phyloP scores from a whole-genome alignment of 2,329 filamentous ascomycete species.

The Trichoderma citrinoviride region DNA sequence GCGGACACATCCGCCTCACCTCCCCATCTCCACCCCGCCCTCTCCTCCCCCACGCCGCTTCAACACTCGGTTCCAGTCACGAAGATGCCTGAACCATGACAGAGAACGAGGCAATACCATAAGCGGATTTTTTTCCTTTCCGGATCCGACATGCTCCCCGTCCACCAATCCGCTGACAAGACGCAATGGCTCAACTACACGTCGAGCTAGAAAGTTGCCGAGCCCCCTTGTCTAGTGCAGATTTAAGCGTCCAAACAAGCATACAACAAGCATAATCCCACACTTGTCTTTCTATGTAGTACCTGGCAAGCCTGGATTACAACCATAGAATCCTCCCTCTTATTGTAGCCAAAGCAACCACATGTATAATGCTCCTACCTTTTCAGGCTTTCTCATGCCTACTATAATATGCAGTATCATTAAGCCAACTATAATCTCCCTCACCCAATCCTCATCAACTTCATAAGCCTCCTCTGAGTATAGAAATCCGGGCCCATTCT shows the following conservation, averaged over 20 bases:
- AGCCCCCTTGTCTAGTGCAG: background rate
- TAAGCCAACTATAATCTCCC: too few relatives aligned
- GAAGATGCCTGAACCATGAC: background rate
- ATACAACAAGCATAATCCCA: constrained; percentile 4
- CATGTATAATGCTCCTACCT: too few relatives aligned
- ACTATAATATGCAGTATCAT: too few relatives aligned
- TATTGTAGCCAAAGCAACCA: too few relatives aligned
- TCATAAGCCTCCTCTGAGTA: too few relatives aligned
- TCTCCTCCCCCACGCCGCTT: background rate
- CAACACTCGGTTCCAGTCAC: background rate
- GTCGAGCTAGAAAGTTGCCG: background rate
- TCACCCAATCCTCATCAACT: too few relatives aligned
- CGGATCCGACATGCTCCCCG: background rate
- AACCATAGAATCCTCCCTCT: background rate
- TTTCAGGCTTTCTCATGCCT: too few relatives aligned
- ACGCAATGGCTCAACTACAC: background rate
- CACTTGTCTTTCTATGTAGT: background rate
- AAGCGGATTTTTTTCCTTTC: background rate
- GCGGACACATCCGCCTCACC: background rate
- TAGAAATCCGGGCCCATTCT: too few relatives aligned
- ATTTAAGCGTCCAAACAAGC: constrained; percentile 18
- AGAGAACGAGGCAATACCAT: too few relatives aligned
- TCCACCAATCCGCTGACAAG: background rate
- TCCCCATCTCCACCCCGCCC: background rate
- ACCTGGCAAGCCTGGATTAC: too few relatives aligned